These are phyloP conservation scores for Collybia nuda DNA, from an alignment of 768 basidiomycete genomes.

Conservation along the genomic window DNA sequence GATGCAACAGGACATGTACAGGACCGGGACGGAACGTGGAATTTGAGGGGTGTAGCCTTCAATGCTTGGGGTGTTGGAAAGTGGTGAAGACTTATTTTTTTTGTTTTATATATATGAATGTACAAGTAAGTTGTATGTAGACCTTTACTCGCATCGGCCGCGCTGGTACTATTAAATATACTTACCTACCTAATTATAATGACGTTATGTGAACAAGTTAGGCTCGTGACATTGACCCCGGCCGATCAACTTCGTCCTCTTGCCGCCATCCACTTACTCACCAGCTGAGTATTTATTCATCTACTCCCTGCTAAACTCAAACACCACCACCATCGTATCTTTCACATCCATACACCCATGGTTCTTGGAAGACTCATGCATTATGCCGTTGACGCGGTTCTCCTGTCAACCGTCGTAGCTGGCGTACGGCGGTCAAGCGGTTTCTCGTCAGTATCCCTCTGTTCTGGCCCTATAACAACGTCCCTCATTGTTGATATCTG, in stretches of 20 bases:
- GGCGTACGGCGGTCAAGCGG: conserved; percentile 91
- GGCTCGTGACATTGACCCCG: too few relatives aligned
- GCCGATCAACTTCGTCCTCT: conserved; percentile 1
- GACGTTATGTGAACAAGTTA: too few relatives aligned
- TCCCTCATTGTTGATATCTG: background rate
- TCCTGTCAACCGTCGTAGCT: conserved; percentile 87
- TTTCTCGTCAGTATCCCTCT: conserved; percentile 65
- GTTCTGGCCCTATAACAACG: background rate
- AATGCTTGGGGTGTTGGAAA: conserved; percentile 47
- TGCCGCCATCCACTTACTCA: too few relatives aligned
- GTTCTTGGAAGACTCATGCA: conserved; percentile 76
- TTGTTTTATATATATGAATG: too few relatives aligned
- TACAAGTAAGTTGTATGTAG: too few relatives aligned
- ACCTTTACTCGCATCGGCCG: too few relatives aligned
- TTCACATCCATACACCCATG: conserved; percentile 36
- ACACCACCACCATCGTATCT: background rate
- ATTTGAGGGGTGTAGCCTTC: conserved; percentile 63
- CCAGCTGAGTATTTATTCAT: too few relatives aligned
- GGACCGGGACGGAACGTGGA: conserved; percentile 53
- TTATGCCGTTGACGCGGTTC: conserved; percentile 80
- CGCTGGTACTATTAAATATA: too few relatives aligned
- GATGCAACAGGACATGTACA: conserved; percentile 52
- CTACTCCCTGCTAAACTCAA: background rate
- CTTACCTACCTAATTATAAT: too few relatives aligned
- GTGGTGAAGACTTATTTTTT: conserved; percentile 23